A percentile compares a stretch with the other conserved stretches of the same genome.
Evolutionary conservation across 345 rosid species (phyloP).

Genomic region (Melastoma malabathricum): DNA sequence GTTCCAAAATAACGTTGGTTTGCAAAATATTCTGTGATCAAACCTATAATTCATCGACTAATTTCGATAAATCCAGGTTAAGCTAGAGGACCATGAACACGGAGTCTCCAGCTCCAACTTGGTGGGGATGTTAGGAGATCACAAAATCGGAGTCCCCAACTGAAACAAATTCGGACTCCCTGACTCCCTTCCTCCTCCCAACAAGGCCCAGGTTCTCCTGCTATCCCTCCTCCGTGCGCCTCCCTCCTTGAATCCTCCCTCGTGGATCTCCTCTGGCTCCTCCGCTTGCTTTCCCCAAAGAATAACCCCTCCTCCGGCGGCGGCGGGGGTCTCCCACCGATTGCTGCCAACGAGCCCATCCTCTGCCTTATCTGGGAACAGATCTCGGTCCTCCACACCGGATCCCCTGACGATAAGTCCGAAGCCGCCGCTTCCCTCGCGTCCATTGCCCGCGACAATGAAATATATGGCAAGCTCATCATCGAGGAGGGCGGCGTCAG

Average conservation of each 20-base stretch:
- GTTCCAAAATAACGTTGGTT: no score
- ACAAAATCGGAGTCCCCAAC: no score
- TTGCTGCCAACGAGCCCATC: constrained; percentile 92
- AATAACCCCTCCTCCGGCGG: constrained; percentile 53
- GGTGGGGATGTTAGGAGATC: no score
- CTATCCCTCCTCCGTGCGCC: constrained; percentile 55
- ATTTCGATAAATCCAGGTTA: no score
- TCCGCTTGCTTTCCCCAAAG: constrained; percentile 71
- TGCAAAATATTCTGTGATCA: no score
- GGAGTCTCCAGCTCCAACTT: no score
- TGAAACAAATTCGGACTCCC: no score
- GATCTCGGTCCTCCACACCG: constrained; percentile 62
- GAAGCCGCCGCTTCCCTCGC: constrained; percentile 85
- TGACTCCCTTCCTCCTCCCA: no score
- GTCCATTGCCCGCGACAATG: constrained; percentile 71
- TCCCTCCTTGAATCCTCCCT: constrained; percentile 74
- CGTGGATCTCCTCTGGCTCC: constrained; percentile 92
- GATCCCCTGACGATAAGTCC: constrained; percentile 47
- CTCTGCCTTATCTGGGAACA: constrained; percentile 86
- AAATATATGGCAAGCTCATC: constrained; percentile 70
- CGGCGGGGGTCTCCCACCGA: constrained; percentile 84
- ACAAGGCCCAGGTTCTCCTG: constrained; percentile 63
- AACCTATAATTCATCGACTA: no score
- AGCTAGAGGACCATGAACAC: no score
- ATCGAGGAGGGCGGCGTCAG: constrained; percentile 84